Evolutionary conservation across 2,329 filamentous ascomycete species (phyloP).

Genomic region (Lachnellula cervina): DNA sequence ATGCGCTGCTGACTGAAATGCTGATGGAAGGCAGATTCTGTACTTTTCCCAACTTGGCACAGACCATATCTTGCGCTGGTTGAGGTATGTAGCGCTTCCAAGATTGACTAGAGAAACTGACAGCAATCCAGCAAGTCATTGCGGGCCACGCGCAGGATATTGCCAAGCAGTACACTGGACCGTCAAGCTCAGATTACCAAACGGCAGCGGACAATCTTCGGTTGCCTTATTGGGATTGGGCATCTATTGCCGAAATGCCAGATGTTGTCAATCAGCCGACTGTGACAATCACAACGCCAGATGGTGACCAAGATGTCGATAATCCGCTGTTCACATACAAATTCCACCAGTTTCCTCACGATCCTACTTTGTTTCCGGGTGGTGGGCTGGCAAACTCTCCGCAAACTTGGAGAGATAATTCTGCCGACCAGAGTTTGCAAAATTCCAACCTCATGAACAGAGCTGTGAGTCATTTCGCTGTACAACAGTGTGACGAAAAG

Average conservation of each 20-base stretch:
- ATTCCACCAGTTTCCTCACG: conserved; percentile 38
- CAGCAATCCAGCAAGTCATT: conserved; percentile 44
- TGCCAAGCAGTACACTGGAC: conserved; percentile 31
- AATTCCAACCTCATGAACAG: conserved; percentile 23
- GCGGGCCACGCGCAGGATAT: conserved; percentile 43
- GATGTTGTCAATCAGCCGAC: conserved; percentile 29
- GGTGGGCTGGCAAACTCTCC: conserved; percentile 29
- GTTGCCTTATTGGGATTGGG: conserved; percentile 47
- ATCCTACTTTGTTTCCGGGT: conserved; percentile 32
- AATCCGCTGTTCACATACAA: conserved; percentile 51
- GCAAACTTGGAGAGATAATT: conserved; percentile 12
- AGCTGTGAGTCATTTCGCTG: conserved; percentile 26
- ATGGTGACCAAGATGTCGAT: conserved; percentile 28
- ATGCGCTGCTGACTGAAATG: background rate
- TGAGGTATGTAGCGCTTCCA: conserved; percentile 39
- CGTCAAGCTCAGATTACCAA: conserved; percentile 34
- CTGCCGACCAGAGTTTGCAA: conserved; percentile 1
- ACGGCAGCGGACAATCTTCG: conserved; percentile 38
- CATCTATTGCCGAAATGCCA: conserved; percentile 39
- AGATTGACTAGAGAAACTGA: background rate
- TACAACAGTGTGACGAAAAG: background rate
- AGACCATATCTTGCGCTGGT: conserved; percentile 49
- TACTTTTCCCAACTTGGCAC: conserved; percentile 41
- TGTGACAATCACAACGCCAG: conserved; percentile 29
- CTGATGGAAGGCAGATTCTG: background rate